A percentile compares a stretch with the other conserved stretches of the same genome.
Conservation (phyloP, 805 yeast genomes). For the Saccharomycopsis fermentans region DNA sequence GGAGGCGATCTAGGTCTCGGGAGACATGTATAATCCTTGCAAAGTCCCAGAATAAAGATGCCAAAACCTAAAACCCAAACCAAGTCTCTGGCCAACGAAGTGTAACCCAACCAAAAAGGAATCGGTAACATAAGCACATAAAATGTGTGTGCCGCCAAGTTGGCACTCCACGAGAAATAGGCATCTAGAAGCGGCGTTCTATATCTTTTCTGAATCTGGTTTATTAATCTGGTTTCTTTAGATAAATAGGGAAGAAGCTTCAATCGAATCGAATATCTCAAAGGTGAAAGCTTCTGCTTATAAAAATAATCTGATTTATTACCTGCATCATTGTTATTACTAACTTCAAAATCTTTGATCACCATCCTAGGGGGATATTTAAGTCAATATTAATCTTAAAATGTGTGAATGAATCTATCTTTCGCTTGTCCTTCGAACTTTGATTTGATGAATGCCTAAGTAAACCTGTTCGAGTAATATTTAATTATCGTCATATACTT, state of each 20-base stretch:
- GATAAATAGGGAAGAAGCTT: conserved; percentile 46
- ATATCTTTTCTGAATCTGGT: conserved; percentile 40
- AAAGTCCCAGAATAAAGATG: conserved; percentile 57
- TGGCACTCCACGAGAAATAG: conserved; percentile 82
- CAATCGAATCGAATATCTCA: conserved; percentile 46
- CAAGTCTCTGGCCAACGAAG: conserved; percentile 51
- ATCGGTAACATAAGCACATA: conserved; percentile 83
- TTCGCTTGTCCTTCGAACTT: too few species aligned
- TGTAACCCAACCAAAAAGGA: conserved; percentile 72
- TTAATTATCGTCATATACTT: too few species aligned
- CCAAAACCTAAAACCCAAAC: conserved; percentile 51
- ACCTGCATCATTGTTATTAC: conserved; percentile 53
- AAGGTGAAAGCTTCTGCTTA: conserved; percentile 41
- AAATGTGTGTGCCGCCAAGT: conserved; percentile 87
- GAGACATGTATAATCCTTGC: conserved; percentile 78
- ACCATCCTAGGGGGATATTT: not conserved
- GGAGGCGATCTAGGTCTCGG: conserved; percentile 95
- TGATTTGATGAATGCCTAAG: too few species aligned
- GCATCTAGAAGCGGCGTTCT: conserved; percentile 48
- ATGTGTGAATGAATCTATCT: too few species aligned
- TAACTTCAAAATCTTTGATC: not conserved
- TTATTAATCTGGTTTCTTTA: conserved; percentile 53
- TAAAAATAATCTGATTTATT: conserved; percentile 60
- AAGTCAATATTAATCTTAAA: too few species aligned
- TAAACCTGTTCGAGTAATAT: too few species aligned